These are phyloP conservation scores for Blepharisma stoltei DNA, from an alignment of 73 alveolate species.

Conservation along the genomic window DNA sequence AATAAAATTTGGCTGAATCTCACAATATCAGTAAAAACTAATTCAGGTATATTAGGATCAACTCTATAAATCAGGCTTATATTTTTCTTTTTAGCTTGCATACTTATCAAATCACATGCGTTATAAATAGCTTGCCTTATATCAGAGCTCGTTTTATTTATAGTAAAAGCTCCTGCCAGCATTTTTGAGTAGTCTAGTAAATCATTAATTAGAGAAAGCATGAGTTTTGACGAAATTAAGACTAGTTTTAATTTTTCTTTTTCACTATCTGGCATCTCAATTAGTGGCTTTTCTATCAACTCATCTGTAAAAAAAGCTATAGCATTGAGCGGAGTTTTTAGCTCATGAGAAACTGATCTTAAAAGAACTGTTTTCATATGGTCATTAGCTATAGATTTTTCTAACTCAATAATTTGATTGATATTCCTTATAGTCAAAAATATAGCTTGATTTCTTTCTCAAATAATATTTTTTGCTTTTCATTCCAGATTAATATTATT, in stretches of 20 bases:
- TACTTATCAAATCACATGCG: no score
- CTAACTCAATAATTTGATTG: neutral
- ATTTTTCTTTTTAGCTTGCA: no score
- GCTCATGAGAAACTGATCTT: slow-evolving; percentile 18
- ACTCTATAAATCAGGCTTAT: neutral
- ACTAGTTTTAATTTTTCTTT: neutral
- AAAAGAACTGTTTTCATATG: neutral
- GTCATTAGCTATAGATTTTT: neutral
- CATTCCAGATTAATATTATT: neutral
- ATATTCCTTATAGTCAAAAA: neutral
- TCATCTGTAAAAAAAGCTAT: neutral
- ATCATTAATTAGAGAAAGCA: slow-evolving; percentile 15
- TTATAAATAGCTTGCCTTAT: no score
- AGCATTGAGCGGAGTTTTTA: slow-evolving; percentile 11
- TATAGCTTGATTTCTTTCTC: neutral
- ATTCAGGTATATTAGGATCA: neutral
- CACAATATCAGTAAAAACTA: neutral
- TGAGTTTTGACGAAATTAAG: neutral
- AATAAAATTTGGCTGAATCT: slow-evolving; percentile 6
- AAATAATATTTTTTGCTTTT: neutral
- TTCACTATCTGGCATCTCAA: neutral
- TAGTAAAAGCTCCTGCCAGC: neutral
- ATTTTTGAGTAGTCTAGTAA: slow-evolving; percentile 22
- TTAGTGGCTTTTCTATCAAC: neutral
- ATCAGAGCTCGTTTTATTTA: neutral